phyloP scores from a whole-genome alignment of 116 monocot species.

The Cymodocea nodosa region DNA sequence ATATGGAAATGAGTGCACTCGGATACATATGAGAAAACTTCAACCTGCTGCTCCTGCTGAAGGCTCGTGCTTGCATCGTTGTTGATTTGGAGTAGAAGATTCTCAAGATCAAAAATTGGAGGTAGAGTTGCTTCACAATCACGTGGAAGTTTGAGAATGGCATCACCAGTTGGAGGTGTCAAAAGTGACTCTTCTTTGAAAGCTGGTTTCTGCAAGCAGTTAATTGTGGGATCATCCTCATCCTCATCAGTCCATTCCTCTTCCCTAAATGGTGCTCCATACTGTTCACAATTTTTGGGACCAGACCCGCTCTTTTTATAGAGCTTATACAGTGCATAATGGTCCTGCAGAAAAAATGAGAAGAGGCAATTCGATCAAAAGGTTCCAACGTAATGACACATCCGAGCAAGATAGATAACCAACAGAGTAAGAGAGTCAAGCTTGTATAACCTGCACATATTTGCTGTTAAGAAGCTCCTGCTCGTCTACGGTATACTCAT shows the following conservation, averaged over 20 bases:
- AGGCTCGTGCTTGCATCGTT: background rate
- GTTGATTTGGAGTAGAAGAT: slow-evolving; percentile 4
- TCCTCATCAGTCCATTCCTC: slow-evolving; percentile 66
- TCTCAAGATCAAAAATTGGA: slow-evolving; percentile 11
- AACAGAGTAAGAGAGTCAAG: background rate
- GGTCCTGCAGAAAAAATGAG: slow-evolving; percentile 27
- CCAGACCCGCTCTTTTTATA: slow-evolving; percentile 81
- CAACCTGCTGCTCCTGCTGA: background rate
- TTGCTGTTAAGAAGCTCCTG: slow-evolving; percentile 19
- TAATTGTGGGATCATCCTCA: slow-evolving; percentile 14
- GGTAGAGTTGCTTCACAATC: background rate
- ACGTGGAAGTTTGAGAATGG: background rate
- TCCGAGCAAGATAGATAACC: background rate
- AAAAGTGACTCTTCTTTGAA: background rate
- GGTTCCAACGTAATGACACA: background rate
- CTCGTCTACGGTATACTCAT: slow-evolving; percentile 78
- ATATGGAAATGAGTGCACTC: background rate
- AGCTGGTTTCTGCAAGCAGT: background rate
- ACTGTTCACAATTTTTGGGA: slow-evolving; percentile 86
- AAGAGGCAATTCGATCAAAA: background rate
- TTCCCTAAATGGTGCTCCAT: slow-evolving; percentile 83
- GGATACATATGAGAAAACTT: background rate
- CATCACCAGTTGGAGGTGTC: background rate
- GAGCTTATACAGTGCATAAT: slow-evolving; percentile 65
- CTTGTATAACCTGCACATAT: slow-evolving; percentile 36